Evolutionary conservation across 1,284 basidiomycete species (phyloP), one percentile per base, ranked within the genome.

Genomic region (Melampsora americana): DNA sequence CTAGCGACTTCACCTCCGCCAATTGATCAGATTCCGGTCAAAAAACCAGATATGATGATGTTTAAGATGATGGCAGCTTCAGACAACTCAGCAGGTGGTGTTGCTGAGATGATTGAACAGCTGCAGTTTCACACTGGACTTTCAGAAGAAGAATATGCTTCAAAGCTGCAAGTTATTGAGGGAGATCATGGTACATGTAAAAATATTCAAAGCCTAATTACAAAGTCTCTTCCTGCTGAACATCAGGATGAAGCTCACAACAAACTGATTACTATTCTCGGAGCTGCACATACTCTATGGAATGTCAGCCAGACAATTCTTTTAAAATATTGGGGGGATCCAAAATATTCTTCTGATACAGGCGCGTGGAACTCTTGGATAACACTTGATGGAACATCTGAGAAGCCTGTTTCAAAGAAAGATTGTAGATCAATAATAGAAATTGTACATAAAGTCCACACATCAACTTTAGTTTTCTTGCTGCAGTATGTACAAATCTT

Each of bases 21-120:
- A 39, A 48, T 68, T 23, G 12, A 48, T 35, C 66, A 28, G 42
- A 18, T 68, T 23, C 50, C 32, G 39, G 16, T 53, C 20, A 46
- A 68, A 4, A 50, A 67, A 50, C 39, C 66, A 23, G 39, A 53
- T 35, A 20, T 68, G 28, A 32, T 2, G 12, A 69, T 69, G 50
- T 42, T 69, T 16, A 59, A 69, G n/a, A 35, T 69, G 9, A 69
- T 69, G 67, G 44, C 60, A 3, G 50, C 67, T 59, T 69, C 67
- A 30, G 53, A 59, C n/a, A 56, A 69, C 28, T 69, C 28, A 2
- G n/a, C 67, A 26, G 53, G 60, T 26, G 50, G 67, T 39, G 44
- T 69, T 69, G 50, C 32, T 20, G 18, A 69, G 44, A 42, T 65
- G 14, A 30, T 65, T 16, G 35, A 65, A 12, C 20, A n/a, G 23